These are phyloP conservation scores for Diaporthe capsici DNA, from an alignment of 2,329 filamentous ascomycete genomes.

Conservation along the genomic window DNA sequence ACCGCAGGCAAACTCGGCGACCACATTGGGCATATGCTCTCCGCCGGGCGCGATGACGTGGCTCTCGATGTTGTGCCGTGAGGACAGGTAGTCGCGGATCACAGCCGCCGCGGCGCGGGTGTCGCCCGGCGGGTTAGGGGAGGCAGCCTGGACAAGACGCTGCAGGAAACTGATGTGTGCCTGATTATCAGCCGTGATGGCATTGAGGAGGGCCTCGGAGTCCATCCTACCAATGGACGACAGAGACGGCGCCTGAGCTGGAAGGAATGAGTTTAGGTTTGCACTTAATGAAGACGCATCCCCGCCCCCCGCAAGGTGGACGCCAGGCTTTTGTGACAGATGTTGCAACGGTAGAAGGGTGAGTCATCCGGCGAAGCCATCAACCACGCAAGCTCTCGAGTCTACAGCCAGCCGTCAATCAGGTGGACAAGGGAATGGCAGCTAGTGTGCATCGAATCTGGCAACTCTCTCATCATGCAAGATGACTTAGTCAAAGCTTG, in stretches of 20 bases:
- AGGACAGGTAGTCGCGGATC: conserved; percentile 48
- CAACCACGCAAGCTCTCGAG: no score
- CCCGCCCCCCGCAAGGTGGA: no score
- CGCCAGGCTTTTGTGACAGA: neutral
- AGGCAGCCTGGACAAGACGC: conserved; percentile 51
- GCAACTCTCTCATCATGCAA: neutral
- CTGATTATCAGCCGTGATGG: conserved; percentile 34
- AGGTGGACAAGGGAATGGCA: neutral
- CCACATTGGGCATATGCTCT: conserved; percentile 51
- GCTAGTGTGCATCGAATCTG: neutral
- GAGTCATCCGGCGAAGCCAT: conserved; percentile 29
- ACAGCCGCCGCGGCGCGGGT: conserved; percentile 52
- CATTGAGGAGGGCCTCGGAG: conserved; percentile 36
- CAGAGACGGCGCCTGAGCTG: neutral
- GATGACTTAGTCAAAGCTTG: conserved; percentile 7
- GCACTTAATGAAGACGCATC: neutral
- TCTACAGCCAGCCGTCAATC: neutral
- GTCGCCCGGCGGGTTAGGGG: conserved; percentile 56
- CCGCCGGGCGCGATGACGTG: conserved; percentile 49
- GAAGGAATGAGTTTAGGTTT: neutral
- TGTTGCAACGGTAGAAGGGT: neutral
- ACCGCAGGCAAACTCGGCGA: conserved; percentile 49
- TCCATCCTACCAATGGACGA: conserved; percentile 33
- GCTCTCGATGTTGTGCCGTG: conserved; percentile 43
- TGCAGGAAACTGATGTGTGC: conserved; percentile 35